These are phyloP conservation scores for Quercus wislizeni DNA, from an alignment of 306 rosid species.

Conservation along the genomic window DNA sequence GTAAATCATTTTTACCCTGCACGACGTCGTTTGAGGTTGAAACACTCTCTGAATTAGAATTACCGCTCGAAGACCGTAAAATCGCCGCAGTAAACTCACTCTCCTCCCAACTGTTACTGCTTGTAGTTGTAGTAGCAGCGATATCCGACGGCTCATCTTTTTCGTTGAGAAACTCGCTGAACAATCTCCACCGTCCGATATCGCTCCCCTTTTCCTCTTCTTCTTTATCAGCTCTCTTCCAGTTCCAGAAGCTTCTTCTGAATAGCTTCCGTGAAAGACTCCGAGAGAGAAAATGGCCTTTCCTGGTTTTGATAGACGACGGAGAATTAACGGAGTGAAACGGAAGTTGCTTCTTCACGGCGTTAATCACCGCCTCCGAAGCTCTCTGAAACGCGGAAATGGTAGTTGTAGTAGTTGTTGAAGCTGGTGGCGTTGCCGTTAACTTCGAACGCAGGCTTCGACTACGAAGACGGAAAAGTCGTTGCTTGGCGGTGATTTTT, in stretches of 20 bases:
- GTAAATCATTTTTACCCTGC: neutral
- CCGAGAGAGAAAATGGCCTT: conserved; percentile 25
- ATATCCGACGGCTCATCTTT: conserved; percentile 21
- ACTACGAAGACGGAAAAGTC: neutral
- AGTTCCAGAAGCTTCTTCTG: conserved; percentile 48
- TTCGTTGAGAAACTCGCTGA: conserved; percentile 26
- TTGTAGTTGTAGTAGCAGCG: neutral
- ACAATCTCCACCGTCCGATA: conserved; percentile 35
- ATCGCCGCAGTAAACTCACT: conserved; percentile 45
- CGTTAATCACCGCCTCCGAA: conserved; percentile 50
- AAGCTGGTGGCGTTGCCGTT: conserved; percentile 12
- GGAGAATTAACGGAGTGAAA: conserved; percentile 21
- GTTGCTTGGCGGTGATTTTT: neutral
- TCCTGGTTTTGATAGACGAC: conserved; percentile 11
- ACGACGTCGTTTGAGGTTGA: conserved; percentile 29
- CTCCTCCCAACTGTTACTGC: conserved; percentile 50
- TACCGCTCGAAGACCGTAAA: conserved; percentile 18
- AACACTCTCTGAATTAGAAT: conserved; percentile 16
- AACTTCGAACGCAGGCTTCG: conserved; percentile 14
- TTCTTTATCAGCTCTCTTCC: conserved; percentile 32
- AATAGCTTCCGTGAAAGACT: conserved; percentile 57
- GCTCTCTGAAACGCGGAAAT: conserved; percentile 53
- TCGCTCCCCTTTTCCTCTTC: neutral
- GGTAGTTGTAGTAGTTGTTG: neutral
- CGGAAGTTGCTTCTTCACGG: conserved; percentile 48